A percentile compares a stretch with the other conserved stretches of the same genome.
phyloP scores from a whole-genome alignment of 164 flowering plant genomes.

The Liquidambar formosana region DNA sequence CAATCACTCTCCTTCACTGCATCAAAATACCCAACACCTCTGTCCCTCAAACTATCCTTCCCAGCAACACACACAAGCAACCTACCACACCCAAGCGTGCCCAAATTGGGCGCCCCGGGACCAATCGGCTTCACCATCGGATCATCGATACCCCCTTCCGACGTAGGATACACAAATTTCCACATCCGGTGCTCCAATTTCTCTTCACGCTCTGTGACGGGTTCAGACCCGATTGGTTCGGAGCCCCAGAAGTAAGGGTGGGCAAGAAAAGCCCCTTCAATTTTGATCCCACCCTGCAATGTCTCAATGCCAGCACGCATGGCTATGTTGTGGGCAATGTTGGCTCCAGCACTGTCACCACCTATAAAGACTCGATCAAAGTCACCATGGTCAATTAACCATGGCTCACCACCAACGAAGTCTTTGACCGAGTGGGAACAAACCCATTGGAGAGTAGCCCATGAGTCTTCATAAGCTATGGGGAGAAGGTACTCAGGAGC shows the following conservation, averaged over 20 bases:
- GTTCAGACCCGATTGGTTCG: neutral
- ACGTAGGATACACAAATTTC: neutral
- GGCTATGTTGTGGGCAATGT: constrained; percentile 40
- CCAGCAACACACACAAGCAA: constrained; percentile 20
- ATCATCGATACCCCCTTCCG: constrained; percentile 13
- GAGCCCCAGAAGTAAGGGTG: neutral
- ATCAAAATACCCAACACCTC: constrained; percentile 7
- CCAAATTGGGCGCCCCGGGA: constrained; percentile 5
- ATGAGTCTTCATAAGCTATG: constrained; percentile 51
- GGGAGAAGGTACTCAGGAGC: constrained; percentile 60
- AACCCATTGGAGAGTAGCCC: constrained; percentile 59
- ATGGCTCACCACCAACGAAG: constrained; percentile 25
- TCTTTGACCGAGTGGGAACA: constrained; percentile 22
- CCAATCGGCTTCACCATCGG: constrained; percentile 11
- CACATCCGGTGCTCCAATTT: neutral
- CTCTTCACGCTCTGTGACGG: neutral
- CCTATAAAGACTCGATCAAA: constrained; percentile 39
- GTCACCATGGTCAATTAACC: constrained; percentile 48
- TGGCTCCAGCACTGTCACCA: constrained; percentile 74
- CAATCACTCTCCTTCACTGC: constrained; percentile 18
- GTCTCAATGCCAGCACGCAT: constrained; percentile 21
- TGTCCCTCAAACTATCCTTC: constrained; percentile 11
- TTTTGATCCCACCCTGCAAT: constrained; percentile 14
- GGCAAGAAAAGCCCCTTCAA: constrained; percentile 18
- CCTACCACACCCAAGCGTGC: constrained; percentile 7